These are phyloP conservation scores for Mycena galericulata DNA, from an alignment of 768 basidiomycete species.

Conservation along the genomic window DNA sequence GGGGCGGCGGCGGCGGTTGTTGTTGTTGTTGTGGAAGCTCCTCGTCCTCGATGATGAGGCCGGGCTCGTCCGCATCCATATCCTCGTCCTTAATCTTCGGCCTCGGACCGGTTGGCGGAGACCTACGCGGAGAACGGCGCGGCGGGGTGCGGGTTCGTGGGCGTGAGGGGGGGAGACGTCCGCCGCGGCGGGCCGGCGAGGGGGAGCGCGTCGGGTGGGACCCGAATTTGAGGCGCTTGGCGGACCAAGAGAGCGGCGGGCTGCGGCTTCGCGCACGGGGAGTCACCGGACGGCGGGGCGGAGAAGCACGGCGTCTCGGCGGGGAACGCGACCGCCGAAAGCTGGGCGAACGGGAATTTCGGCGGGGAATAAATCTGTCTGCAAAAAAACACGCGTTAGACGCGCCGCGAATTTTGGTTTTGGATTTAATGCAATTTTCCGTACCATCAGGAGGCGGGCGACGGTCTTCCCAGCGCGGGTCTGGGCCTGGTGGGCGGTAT, in stretches of 20 bases:
- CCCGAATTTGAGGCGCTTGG: slow-evolving; percentile 30
- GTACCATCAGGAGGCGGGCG: slow-evolving; percentile 15
- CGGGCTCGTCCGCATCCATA: slow-evolving; percentile 18
- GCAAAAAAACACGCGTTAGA: background rate
- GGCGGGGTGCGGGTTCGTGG: slow-evolving; percentile 11
- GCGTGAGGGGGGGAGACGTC: background rate
- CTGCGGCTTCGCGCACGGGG: slow-evolving; percentile 30
- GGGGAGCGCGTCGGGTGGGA: slow-evolving; percentile 24
- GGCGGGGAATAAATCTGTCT: slow-evolving; percentile 31
- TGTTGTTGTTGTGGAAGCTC: too few relatives aligned
- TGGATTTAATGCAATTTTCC: too few relatives aligned
- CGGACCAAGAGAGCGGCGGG: slow-evolving; percentile 14
- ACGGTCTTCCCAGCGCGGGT: slow-evolving; percentile 24
- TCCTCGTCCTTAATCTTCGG: slow-evolving; percentile 8
- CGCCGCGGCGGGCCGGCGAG: slow-evolving; percentile 2
- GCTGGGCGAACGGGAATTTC: slow-evolving; percentile 18
- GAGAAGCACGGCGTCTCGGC: slow-evolving; percentile 13
- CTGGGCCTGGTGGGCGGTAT: slow-evolving; percentile 11
- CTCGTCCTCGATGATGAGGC: slow-evolving; percentile 26
- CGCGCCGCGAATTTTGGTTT: background rate
- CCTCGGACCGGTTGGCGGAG: background rate
- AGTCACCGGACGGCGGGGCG: background rate
- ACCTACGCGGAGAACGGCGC: slow-evolving; percentile 5
- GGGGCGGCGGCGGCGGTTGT: background rate
- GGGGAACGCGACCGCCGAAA: slow-evolving; percentile 26